Base-by-base conservation (phyloP, 1,284 basidiomycete genomes). In the Fomitopsis betulina region DNA sequence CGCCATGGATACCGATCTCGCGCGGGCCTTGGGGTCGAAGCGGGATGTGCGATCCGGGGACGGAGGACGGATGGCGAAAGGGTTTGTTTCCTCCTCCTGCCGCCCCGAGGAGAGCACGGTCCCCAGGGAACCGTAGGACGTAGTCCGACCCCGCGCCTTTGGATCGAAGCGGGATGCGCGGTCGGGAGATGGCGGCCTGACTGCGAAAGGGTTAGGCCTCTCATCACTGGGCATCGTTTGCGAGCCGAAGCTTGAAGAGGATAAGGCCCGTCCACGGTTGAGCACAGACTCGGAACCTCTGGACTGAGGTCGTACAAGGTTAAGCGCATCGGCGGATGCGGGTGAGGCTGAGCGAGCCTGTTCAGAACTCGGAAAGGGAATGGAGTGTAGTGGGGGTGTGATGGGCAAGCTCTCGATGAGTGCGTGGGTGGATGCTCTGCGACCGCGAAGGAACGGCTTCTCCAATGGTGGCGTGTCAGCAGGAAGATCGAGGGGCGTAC, bases 81-180 rank as follows among this genome's bases (percentile, higher is more conserved):
- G 79, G 64, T 85, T 86, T 54, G 85, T 38, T 7, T 64, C 65
- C 17, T 62, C 65, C 15, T 85, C 51, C 30, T 50, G 55, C 5
- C 61, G 39, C 4, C 54, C 85, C 45, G 81, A 70, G 50, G 84
- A 71, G 62, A 82, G 74, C 49, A 80, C 79, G 39, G 85, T 83
- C 17, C 83, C 83, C 71, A 84, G 70, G 2, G 87, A 86, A 5
- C 78, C 84, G 62, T 83, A 83, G 0, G 88, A 91, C 59, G 77
- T 63, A 2, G 86, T 85, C 35, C 87, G 83, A 32, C 77, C 75
- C 66, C 82, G 84, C 19, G 72, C 73, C 67, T 89, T 91, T 17
- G 89, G 88, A 68, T 91, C 89, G 67, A 91, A 88, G 39, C 82
- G 82, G 30, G 89, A 91, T 21, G 81, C 79, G 53, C 80, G 80